phyloP scores from a whole-genome alignment of 441 rosid species.

The Populus tomentosa region DNA sequence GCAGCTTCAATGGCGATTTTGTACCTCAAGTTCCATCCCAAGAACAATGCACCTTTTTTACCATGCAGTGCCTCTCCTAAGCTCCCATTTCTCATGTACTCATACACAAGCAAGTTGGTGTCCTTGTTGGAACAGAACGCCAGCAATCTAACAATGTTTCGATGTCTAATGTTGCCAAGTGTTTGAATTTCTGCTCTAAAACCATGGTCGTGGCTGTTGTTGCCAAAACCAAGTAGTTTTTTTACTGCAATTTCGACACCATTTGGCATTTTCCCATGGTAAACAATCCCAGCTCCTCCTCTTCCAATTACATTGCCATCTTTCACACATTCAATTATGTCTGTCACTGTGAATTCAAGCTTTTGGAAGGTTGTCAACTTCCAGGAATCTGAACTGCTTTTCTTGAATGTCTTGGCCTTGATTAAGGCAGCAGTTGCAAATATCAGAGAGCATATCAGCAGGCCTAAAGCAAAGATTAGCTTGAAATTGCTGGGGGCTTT shows the following conservation, averaged over 20 bases:
- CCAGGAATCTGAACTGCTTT: constrained; percentile 76
- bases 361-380: constrained; percentile 87
- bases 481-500: constrained; percentile 72
- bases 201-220: constrained; percentile 89
- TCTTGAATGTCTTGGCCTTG: constrained; percentile 80
- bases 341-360: constrained; percentile 73
- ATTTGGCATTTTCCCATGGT: constrained; percentile 79
- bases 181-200: constrained; percentile 98
- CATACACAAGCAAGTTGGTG: constrained; percentile 85
- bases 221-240: constrained; percentile 76
- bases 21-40: constrained; percentile 86
- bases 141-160: constrained; percentile 79
- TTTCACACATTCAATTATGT: constrained; percentile 76
- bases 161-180: constrained; percentile 84
- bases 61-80: constrained; percentile 94
- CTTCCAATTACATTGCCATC: constrained; percentile 92
- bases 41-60: constrained; percentile 75
- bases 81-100: constrained; percentile 97
- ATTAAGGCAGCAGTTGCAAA: constrained; percentile 81
- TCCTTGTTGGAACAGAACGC: constrained; percentile 94
- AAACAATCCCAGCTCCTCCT: constrained; percentile 97
- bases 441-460: constrained; percentile 75
- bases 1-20: constrained; percentile 96
- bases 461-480: constrained; percentile 72
- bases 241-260: constrained; percentile 84